Evolutionary conservation across 1,284 basidiomycete species (phyloP).

Genomic region (Malassezia psittaci): DNA sequence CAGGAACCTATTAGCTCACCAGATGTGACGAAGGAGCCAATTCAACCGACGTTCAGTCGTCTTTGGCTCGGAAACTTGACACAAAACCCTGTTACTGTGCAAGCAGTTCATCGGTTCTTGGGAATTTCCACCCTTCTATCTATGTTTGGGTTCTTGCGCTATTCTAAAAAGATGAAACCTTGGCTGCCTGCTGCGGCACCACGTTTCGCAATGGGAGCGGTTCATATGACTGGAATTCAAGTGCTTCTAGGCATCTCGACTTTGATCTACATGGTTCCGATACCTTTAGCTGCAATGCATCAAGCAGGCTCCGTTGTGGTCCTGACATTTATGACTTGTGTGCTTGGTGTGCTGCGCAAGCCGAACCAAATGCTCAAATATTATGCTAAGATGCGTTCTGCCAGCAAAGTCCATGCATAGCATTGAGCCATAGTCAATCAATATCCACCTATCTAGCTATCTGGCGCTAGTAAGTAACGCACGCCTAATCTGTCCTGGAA

Average conservation of each 20-base stretch:
- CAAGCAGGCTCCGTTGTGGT: constrained; percentile 87
- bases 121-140: constrained; percentile 51
- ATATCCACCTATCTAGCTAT: neutral
- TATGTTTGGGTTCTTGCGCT: constrained; percentile 4
- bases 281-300: constrained; percentile 80
- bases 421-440: neutral
- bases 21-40: constrained; percentile 47
- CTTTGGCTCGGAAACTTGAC: constrained; percentile 74
- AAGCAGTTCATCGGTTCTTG: constrained; percentile 87
- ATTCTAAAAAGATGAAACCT: constrained; percentile 2
- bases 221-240: constrained; percentile 51
- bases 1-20: constrained; percentile 23
- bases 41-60: constrained; percentile 2
- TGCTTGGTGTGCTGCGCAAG: constrained; percentile 62
- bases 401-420: neutral
- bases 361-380: constrained; percentile 59
- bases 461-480: neutral
- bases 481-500: too few relatives aligned
- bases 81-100: constrained; percentile 94
- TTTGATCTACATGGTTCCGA: constrained; percentile 82
- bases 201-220: constrained; percentile 13
- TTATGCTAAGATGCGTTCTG: constrained; percentile 2
- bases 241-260: constrained; percentile 82
- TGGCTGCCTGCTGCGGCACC: constrained; percentile 1
- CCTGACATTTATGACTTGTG: constrained; percentile 70